Base-by-base conservation (phyloP, 345 rosid genomes). In the Turritis glabra region DNA sequence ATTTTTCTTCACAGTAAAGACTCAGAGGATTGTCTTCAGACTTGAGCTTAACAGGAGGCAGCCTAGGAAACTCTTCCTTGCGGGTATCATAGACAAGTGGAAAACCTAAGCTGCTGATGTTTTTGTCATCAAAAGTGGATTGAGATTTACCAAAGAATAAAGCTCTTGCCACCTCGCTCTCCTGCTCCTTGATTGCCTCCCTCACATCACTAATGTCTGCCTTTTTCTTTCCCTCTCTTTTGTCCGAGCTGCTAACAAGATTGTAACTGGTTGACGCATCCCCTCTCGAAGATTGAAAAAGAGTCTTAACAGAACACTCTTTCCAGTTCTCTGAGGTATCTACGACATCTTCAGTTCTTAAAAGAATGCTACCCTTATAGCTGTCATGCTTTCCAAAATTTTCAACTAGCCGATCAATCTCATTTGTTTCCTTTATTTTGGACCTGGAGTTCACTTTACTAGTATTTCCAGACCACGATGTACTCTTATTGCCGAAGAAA, bases 41-140 rank as follows among this genome's bases (percentile, higher is more conserved):
- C 80, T 92, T 96, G 54, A 96, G 92, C 80, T 85, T 96, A 73
- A 96, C 99, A 2, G 98, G 99, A 64, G 99, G 94, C 77, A 96
- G 85, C 83, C 96, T 85, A 50, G 99, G 99, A 38, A 83, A 83
- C 77, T 92, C 98, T 80, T 96, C 97, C 82, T 83, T 92, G 29
- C 86, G 71, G 69, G 81, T 79, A 79, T 85, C 94, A 78, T 83
- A 74, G 52, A 78, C 72, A 80, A 81, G 84, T 17, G 97, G 80
- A 70, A 85, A 87, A 55, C 84, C 83, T 38, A 85, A 63, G 71
- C 77, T 72, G 52, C 80, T 75, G n/a, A 74, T 72, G 52, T 55
- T 81, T 75, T 80, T 90, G 68, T 79, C 86, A 33, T 85, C 96
- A 56, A 80, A 74, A 65, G 53, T 81, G 53, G 82, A 88, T 15